Base-by-base conservation (phyloP, 2,329 filamentous ascomycete genomes). In the Fusarium temperatum region DNA sequence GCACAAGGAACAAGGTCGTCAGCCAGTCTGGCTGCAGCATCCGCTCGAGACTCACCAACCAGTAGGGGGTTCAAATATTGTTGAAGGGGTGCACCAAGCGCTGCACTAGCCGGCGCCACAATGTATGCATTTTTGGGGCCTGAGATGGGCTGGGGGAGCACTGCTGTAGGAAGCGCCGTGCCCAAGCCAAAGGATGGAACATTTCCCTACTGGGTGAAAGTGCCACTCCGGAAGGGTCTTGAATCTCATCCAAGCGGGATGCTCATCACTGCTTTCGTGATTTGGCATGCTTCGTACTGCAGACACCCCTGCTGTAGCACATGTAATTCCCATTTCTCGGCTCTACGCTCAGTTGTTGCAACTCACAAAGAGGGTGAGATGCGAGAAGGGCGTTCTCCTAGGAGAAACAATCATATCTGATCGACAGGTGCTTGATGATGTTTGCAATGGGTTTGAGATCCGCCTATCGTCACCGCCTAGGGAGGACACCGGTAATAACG, bases 241-340 rank as follows among this genome's bases (percentile, higher is more conserved):
- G 63, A 78, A 78, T 74, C 73, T 77, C 70, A 77, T 76, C 65
- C 65, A 73, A 64, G 74, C 75, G 76, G 75, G 73, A 78, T 77
- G 73, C 63, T 72, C 75, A 78, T 76, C 76, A 76, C 70, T 70
- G 57, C 67, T 67, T 68, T 57, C 68, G 53, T 70, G 72, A 61
- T 77, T 77, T 79, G 68, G 75, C 75, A 79, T 78, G 71, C 66
- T 66, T 59, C 32, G 57, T 45, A 32, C 60, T 78, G 59, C 14
- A 42, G 14, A n/a, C 67, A 77, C 76, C 76, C 76, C 76, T 55
- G 28, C 51, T 56, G 54, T 64, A 59, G 53, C 32, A 62, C 42
- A 56, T 39, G 39, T 17, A 62, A 35, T 73, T 51, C 57, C 63
- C 59, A 68, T 72, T 71, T 74, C 67, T 68, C 68, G 67, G 57